Conservation (phyloP, 768 basidiomycete species). For the Auriscalpium orientale region DNA sequence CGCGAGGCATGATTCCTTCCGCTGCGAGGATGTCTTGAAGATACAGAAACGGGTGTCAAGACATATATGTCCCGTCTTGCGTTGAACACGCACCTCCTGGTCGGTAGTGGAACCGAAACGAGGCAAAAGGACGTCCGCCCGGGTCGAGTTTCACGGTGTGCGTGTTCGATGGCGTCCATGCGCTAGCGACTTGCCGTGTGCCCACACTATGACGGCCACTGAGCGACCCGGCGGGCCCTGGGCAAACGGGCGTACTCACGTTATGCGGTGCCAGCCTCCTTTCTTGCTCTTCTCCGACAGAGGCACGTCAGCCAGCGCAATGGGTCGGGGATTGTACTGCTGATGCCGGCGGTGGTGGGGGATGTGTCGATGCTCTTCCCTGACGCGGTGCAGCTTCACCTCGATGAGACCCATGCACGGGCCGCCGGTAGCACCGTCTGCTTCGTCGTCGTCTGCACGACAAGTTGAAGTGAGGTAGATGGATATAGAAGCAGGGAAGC, state of each 20-base stretch:
- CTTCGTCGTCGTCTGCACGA: neutral
- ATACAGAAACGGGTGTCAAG: neutral
- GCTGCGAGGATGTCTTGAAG: neutral
- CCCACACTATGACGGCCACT: neutral
- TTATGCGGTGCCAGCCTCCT: neutral
- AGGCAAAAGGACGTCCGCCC: neutral
- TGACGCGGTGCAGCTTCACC: neutral
- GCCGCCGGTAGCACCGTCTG: neutral
- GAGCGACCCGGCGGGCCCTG: neutral
- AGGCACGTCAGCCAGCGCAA: neutral
- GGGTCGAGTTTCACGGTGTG: neutral
- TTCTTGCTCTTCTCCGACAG: neutral
- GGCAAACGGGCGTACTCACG: neutral
- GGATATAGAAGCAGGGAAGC: neutral
- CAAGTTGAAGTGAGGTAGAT: neutral
- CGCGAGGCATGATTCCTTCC: too few species aligned
- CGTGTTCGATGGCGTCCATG: neutral
- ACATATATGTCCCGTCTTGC: neutral
- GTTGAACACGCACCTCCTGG: neutral
- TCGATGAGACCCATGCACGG: neutral
- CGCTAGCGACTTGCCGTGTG: neutral
- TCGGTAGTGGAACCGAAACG: neutral
- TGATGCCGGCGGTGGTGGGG: neutral
- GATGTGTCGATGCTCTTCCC: neutral
- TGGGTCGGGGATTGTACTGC: neutral